Percentiles rank a stretch among this genome's conserved stretches.
phyloP scores from a whole-genome alignment of 495 filamentous ascomycete species.

The Sordaria brevicollis region DNA sequence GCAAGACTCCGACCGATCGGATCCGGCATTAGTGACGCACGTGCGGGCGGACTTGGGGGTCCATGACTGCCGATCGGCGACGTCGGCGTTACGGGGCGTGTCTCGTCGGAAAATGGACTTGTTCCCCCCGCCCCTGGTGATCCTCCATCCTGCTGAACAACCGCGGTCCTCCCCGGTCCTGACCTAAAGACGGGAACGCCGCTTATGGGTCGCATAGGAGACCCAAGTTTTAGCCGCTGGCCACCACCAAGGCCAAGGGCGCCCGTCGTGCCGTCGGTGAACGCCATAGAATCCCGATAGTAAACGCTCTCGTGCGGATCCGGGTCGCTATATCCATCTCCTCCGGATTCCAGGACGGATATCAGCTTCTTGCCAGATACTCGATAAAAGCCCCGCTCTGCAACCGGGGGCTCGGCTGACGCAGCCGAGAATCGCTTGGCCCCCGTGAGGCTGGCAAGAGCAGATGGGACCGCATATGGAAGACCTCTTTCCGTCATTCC shows the following conservation, averaged over 20 bases:
- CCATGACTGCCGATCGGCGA: conserved; percentile 8
- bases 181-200: conserved; percentile 33
- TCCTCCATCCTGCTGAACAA: conserved; percentile 7
- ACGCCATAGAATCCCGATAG: conserved; percentile 39
- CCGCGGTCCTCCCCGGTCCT: conserved; percentile 34
- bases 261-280: conserved; percentile 22
- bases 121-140: conserved; percentile 18
- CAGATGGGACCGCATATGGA: conserved; percentile 45
- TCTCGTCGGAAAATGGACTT: conserved; percentile 22
- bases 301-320: conserved; percentile 42
- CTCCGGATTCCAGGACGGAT: conserved; percentile 57
- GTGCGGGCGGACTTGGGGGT: background rate
- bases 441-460: conserved; percentile 39
- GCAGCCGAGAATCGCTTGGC: conserved; percentile 37
- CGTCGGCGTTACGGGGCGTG: conserved; percentile 15
- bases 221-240: conserved; percentile 27
- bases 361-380: conserved; percentile 65
- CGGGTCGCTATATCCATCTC: conserved; percentile 57
- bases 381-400: conserved; percentile 38
- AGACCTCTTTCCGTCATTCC: conserved; percentile 42
- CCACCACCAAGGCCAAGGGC: background rate
- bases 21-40: conserved; percentile 15
- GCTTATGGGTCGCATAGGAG: conserved; percentile 38
- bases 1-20: conserved; percentile 34
- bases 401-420: conserved; percentile 27